phyloP scores from a whole-genome alignment of 257 asterid genomes.

The Rauvolfia tetraphylla region DNA sequence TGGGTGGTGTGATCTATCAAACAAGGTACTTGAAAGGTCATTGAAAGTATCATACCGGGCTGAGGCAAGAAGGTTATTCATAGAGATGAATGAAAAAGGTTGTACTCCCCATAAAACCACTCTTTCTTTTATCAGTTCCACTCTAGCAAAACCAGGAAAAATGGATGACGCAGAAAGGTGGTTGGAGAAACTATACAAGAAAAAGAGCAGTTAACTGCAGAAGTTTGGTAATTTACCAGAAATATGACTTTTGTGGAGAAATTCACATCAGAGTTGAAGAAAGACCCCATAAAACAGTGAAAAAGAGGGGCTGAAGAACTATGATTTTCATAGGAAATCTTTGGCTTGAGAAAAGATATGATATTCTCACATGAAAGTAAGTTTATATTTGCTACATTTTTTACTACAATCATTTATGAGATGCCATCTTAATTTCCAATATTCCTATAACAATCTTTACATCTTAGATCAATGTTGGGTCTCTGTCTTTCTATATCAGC shows the following conservation, averaged over 20 bases:
- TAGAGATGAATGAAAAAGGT: slow-evolving; percentile 67
- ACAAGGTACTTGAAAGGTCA: slow-evolving; percentile 37
- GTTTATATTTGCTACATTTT: not conserved
- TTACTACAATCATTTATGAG: not conserved
- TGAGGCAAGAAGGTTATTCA: slow-evolving; percentile 64
- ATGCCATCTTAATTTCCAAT: not conserved
- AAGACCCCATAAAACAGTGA: not conserved
- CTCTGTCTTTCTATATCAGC: not conserved
- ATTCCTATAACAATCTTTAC: not conserved
- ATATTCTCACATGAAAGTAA: not conserved
- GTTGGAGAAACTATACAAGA: slow-evolving; percentile 50
- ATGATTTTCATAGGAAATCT: not conserved
- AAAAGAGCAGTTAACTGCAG: slow-evolving; percentile 31
- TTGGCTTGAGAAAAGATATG: not conserved
- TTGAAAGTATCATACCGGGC: slow-evolving; percentile 43
- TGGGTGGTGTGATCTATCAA: slow-evolving; percentile 78
- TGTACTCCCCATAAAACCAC: slow-evolving; percentile 64
- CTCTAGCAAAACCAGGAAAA: slow-evolving; percentile 74
- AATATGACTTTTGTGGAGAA: not conserved
- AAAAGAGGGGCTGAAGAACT: not conserved
- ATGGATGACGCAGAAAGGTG: slow-evolving; percentile 60
- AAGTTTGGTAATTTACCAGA: not conserved
- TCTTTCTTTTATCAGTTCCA: slow-evolving; percentile 48
- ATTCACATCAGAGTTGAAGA: not conserved
- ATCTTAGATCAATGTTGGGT: not conserved